Evolutionary conservation across 768 basidiomycete species (phyloP), one percentile per base, ranked within the genome.

Genomic region (Exidia glandulosa): DNA sequence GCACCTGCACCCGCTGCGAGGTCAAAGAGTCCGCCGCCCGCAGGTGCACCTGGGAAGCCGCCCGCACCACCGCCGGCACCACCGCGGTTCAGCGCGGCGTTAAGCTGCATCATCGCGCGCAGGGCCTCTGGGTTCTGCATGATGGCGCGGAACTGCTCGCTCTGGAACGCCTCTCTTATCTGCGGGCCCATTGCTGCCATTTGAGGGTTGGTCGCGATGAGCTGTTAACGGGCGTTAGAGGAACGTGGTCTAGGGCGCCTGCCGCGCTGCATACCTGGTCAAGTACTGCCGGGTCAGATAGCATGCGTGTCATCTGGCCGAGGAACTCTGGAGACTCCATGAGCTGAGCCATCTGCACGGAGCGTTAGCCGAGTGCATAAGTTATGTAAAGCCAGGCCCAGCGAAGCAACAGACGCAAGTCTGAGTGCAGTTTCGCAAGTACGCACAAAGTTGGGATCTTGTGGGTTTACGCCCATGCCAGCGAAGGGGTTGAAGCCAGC

Each of bases 381-480:
- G 19, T 14, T 19, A 23, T 14, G 32, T 3, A 30, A 19, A 12
- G 41, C 12, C 41, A 10, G 19, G 19, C 19, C 41, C 48, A 50
- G 56, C 57, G 57, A 32, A n/a, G n/a, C n/a, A n/a, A n/a, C n/a
- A n/a, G n/a, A n/a, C n/a, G n/a, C n/a, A n/a, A n/a, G 14, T 54
- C 12, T 14, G 13, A 32, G 23, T 5, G 16, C 30, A 25, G 74
- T 82, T 64, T 61, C 91, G n/a, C n/a, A n/a, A n/a, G n/a, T n/a
- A n/a, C n/a, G n/a, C n/a, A n/a, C 92, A 84, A 95, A 90, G 70
- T 97, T 96, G 0, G 94, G 94, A 70, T 97, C 95, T 65, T 90
- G 90, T 3, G 81, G 77, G 68, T 99, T 99, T 48, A 95, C 56
- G 1, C 94, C 95, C 82, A 95, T 84, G 3, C 87, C 87, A 0